phyloP scores from a whole-genome alignment of 1,139 yeast genomes.

The Martiniozyma asiatica region DNA sequence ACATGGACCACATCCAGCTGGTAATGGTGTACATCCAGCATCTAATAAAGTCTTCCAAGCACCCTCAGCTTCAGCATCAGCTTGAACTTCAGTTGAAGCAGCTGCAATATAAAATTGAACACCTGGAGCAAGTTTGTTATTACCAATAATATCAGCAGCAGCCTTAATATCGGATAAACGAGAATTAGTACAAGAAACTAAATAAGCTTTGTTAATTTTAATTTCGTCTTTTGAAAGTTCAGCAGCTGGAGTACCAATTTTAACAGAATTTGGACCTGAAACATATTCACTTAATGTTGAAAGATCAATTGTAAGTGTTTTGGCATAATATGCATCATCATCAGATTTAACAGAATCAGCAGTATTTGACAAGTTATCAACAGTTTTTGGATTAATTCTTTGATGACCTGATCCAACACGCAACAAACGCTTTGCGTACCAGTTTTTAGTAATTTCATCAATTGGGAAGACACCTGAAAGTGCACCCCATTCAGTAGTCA shows the following conservation, averaged over 20 bases:
- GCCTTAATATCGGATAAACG: slow-evolving; percentile 86
- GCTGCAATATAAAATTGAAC: slow-evolving; percentile 97
- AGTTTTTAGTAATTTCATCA: slow-evolving; percentile 61
- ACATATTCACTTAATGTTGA: slow-evolving; percentile 80
- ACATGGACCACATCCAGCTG: slow-evolving; percentile 99
- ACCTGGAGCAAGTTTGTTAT: slow-evolving; percentile 71
- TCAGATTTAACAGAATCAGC: slow-evolving; percentile 43
- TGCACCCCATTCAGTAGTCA: slow-evolving; percentile 99
- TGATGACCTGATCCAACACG: slow-evolving; percentile 70
- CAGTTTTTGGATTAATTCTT: slow-evolving; percentile 55
- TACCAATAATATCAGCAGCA: slow-evolving; percentile 78
- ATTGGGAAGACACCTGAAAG: slow-evolving; percentile 93
- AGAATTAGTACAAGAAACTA: slow-evolving; percentile 96
- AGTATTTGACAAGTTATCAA: slow-evolving; percentile 31
- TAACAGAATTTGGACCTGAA: slow-evolving; percentile 96
- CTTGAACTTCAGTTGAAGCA: slow-evolving; percentile 86
- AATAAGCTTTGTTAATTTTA: slow-evolving; percentile 82
- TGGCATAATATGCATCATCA: slow-evolving; percentile 72
- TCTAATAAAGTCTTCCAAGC: slow-evolving; percentile 84
- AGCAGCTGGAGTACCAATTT: slow-evolving; percentile 67
- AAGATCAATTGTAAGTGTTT: slow-evolving; percentile 71
- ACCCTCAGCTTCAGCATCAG: slow-evolving; percentile 80
- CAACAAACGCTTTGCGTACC: slow-evolving; percentile 59
- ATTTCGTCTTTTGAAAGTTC: slow-evolving; percentile 64
- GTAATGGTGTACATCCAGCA: slow-evolving; percentile 91